These are phyloP conservation scores for Articulospora tetracladia DNA, from an alignment of 495 filamentous ascomycete species.

Conservation along the genomic window DNA sequence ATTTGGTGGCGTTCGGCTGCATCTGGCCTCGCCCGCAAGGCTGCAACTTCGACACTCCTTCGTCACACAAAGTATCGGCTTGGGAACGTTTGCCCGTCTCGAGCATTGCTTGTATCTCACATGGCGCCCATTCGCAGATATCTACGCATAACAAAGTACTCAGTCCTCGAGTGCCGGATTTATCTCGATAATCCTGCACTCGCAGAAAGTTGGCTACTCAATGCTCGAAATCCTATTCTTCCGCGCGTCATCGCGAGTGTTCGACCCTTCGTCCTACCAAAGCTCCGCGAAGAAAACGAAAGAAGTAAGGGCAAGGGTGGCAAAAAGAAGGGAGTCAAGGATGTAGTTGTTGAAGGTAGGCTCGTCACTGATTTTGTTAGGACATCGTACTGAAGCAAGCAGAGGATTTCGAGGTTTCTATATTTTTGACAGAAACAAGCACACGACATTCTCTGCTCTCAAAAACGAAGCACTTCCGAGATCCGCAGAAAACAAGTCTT, in stretches of 20 bases:
- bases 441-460: constrained; percentile 86
- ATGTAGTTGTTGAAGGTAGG: constrained; percentile 77
- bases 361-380: background rate
- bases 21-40: background rate
- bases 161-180: constrained; percentile 90
- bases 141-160: constrained; percentile 79
- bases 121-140: constrained; percentile 87
- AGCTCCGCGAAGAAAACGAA: constrained; percentile 84
- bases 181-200: constrained; percentile 90
- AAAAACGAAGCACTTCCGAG: constrained; percentile 70
- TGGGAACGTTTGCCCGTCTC: background rate
- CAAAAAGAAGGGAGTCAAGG: constrained; percentile 73
- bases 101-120: background rate
- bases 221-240: constrained; percentile 65
- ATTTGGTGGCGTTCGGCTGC: background rate
- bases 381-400: constrained; percentile 19
- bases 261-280: constrained; percentile 80
- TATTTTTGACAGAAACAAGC: constrained; percentile 85
- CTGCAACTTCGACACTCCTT: background rate
- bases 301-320: constrained; percentile 53
- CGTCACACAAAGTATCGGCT: background rate
- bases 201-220: constrained; percentile 75
- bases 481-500: constrained; percentile 44
- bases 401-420: constrained; percentile 94
- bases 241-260: constrained; percentile 78